A percentile compares a stretch with the other conserved stretches of the same genome.
phyloP scores from a whole-genome alignment of 805 yeast species.

The Ogataea henricii region DNA sequence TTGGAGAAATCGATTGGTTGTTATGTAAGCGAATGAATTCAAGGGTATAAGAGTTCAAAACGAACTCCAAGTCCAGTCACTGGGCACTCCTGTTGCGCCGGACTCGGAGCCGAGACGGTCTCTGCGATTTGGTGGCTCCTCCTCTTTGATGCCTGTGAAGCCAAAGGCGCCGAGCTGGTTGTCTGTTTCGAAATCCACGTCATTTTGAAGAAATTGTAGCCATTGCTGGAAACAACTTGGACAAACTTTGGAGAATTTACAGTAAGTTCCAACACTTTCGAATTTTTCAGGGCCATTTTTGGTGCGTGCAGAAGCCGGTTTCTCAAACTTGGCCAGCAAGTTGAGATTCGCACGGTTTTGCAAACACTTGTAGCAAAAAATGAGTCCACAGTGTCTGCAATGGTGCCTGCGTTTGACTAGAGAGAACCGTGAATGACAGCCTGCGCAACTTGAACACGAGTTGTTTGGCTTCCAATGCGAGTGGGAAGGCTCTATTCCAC shows the following conservation, averaged over 20 bases:
- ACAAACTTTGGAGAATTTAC: slow-evolving; percentile 34
- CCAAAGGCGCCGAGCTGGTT: slow-evolving; percentile 8
- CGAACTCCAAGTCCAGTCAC: slow-evolving; percentile 58
- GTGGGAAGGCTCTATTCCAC: slow-evolving; percentile 47
- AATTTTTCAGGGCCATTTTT: slow-evolving; percentile 3
- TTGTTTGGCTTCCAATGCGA: slow-evolving; percentile 54
- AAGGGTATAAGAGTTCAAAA: too few relatives aligned
- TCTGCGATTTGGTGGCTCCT: slow-evolving; percentile 9
- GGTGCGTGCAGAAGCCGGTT: slow-evolving; percentile 17
- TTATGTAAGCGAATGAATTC: neutral
- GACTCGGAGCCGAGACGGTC: slow-evolving; percentile 37
- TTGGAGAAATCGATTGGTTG: too few relatives aligned
- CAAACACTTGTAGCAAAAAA: slow-evolving; percentile 42
- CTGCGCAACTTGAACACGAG: slow-evolving; percentile 39
- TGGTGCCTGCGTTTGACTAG: slow-evolving; percentile 45
- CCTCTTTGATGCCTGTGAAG: slow-evolving; percentile 2
- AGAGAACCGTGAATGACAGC: slow-evolving; percentile 30
- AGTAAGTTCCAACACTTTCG: slow-evolving; percentile 16
- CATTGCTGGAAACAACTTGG: slow-evolving; percentile 28
- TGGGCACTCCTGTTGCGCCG: slow-evolving; percentile 36
- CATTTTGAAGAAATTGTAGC: slow-evolving; percentile 28
- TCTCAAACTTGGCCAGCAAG: slow-evolving; percentile 38
- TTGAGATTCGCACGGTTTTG: slow-evolving; percentile 34
- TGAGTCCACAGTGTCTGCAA: slow-evolving; percentile 53
- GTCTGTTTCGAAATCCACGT: slow-evolving; percentile 28